Evolutionary conservation across 1,139 yeast genomes (phyloP).

Genomic region (Petasospora fabianii): DNA sequence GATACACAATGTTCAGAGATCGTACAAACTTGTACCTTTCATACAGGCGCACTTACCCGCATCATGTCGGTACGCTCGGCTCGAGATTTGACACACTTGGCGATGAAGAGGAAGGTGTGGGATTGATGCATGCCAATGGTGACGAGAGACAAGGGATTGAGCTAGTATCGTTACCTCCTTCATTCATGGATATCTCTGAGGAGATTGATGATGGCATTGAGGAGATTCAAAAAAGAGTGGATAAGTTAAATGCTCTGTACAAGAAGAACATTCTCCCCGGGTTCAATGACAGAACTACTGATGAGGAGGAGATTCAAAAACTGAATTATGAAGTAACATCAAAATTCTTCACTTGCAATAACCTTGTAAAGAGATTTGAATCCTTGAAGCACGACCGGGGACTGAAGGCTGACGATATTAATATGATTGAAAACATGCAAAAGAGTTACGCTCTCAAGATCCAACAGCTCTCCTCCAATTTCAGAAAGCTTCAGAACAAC

Average conservation of each 20-base stretch:
- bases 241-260: constrained; percentile 61
- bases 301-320: constrained; percentile 73
- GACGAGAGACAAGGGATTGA: constrained; percentile 34
- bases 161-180: constrained; percentile 63
- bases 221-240: constrained; percentile 47
- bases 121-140: constrained; percentile 34
- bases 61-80: constrained; percentile 32
- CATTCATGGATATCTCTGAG: constrained; percentile 67
- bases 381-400: constrained; percentile 36
- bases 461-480: constrained; percentile 71
- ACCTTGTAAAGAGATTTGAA: constrained; percentile 66
- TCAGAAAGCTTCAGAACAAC: constrained; percentile 83
- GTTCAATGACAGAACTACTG: constrained; percentile 67
- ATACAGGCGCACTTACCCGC: constrained; percentile 69
- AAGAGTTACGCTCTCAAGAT: constrained; percentile 81
- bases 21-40: constrained; percentile 69
- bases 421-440: constrained; percentile 75
- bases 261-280: constrained; percentile 84
- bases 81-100: constrained; percentile 37
- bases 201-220: constrained; percentile 63
- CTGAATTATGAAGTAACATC: constrained; percentile 71
- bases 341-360: constrained; percentile 73
- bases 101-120: constrained; percentile 50
- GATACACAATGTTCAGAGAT: constrained; percentile 59
- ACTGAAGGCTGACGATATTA: constrained; percentile 45